Conservation (phyloP, 2,329 filamentous ascomycete genomes). For the Phialophora tarda region DNA sequence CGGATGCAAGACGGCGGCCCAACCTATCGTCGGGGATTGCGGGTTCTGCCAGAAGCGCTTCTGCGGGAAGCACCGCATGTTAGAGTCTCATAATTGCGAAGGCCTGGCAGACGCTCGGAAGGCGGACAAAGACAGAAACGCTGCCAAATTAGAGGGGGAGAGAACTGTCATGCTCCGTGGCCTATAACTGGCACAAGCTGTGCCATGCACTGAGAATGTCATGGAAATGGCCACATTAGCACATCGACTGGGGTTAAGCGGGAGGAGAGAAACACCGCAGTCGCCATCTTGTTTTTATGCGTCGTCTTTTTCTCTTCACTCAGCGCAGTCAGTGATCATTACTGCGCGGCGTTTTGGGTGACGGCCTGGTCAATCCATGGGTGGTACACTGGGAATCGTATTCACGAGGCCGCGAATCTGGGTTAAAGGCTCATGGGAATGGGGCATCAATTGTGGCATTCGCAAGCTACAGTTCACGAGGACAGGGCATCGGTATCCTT, state of each 20-base stretch:
- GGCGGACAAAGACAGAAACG: slow-evolving; percentile 92
- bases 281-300: background rate
- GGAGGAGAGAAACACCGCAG: background rate
- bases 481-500: no score
- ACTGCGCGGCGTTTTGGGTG: slow-evolving; percentile 1
- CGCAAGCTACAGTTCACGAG: no score
- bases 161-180: slow-evolving; percentile 93
- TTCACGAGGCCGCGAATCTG: background rate
- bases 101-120: slow-evolving; percentile 97
- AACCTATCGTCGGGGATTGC: slow-evolving; percentile 95
- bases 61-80: slow-evolving; percentile 90
- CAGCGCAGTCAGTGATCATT: background rate
- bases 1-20: slow-evolving; percentile 83
- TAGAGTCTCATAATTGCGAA: slow-evolving; percentile 92
- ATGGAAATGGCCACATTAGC: background rate
- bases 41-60: slow-evolving; percentile 92
- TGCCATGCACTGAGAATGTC: background rate
- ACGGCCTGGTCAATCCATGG: background rate
- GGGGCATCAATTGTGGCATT: no score
- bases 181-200: slow-evolving; percentile 67
- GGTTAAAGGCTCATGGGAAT: no score
- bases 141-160: slow-evolving; percentile 88
- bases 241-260: background rate
- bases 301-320: background rate
- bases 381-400: background rate